These are phyloP conservation scores for Hypoxylon fuscum DNA, from an alignment of 495 filamentous ascomycete genomes.

Conservation along the genomic window DNA sequence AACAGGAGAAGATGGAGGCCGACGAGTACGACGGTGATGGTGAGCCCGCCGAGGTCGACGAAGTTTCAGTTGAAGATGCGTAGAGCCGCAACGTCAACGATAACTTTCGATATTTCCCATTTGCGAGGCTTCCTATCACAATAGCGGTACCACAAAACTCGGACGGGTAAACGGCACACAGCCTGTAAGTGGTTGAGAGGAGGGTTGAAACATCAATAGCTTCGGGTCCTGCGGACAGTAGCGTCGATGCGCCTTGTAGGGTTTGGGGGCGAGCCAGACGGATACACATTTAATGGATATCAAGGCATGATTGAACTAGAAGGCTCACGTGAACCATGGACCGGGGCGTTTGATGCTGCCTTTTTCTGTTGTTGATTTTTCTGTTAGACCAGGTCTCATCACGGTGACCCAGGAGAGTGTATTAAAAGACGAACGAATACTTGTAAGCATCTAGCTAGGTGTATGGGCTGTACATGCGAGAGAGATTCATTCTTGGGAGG, in stretches of 20 bases:
- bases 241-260: constrained; percentile 3
- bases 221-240: constrained; percentile 6
- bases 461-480: constrained; percentile 36
- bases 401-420: constrained; percentile 23
- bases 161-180: constrained; percentile 11
- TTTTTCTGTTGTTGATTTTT: constrained; percentile 22
- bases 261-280: constrained; percentile 10
- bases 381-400: constrained; percentile 20
- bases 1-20: constrained; percentile 82
- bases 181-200: neutral
- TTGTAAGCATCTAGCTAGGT: constrained; percentile 39
- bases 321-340: constrained; percentile 36
- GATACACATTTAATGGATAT: constrained; percentile 45
- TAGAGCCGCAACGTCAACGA: constrained; percentile 39
- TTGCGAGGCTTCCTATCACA: constrained; percentile 21
- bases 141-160: constrained; percentile 2
- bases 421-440: constrained; percentile 27
- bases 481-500: constrained; percentile 15
- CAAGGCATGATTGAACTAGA: constrained; percentile 49
- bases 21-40: constrained; percentile 53
- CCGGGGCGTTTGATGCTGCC: constrained; percentile 36
- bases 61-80: constrained; percentile 45
- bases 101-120: constrained; percentile 31
- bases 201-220: neutral
- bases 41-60: constrained; percentile 55